A percentile compares a stretch with the other conserved stretches of the same genome.
phyloP scores from a whole-genome alignment of 202 grass and related monocot species.

The Schoenoplectus triqueter region DNA sequence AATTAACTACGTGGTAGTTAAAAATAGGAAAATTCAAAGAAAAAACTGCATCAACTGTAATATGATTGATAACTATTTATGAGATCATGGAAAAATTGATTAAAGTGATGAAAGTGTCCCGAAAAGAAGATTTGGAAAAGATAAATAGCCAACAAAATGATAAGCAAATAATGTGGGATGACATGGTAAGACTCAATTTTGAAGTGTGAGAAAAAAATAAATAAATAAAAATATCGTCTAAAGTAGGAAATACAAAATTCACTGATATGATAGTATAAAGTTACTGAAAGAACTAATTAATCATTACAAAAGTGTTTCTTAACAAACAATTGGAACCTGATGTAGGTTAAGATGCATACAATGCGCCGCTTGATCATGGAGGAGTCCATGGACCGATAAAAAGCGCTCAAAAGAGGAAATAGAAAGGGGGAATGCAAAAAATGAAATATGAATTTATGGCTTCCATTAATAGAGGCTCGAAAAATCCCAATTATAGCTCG shows the following conservation, averaged over 20 bases:
- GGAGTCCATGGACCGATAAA: conserved; percentile 18
- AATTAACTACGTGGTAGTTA: conserved; percentile 10
- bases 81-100: not conserved
- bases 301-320: not conserved
- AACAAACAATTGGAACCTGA: not conserved
- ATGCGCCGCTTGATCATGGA: not conserved
- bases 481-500: conserved; percentile 4
- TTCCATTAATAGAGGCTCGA: not conserved
- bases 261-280: not conserved
- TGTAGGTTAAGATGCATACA: not conserved
- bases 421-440: not conserved
- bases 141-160: conserved; percentile 2
- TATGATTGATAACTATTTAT: conserved; percentile 17
- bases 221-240: not conserved
- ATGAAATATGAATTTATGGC: not conserved
- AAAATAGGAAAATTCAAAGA: conserved; percentile 28
- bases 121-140: not conserved
- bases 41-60: conserved; percentile 1
- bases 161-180: not conserved
- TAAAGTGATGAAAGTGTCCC: conserved; percentile 17
- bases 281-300: not conserved
- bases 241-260: not conserved
- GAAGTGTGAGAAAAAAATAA: not conserved
- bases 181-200: not conserved
- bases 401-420: not conserved